Base-by-base conservation (phyloP, 768 basidiomycete species). In the Pulveroboletus sp. region DNA sequence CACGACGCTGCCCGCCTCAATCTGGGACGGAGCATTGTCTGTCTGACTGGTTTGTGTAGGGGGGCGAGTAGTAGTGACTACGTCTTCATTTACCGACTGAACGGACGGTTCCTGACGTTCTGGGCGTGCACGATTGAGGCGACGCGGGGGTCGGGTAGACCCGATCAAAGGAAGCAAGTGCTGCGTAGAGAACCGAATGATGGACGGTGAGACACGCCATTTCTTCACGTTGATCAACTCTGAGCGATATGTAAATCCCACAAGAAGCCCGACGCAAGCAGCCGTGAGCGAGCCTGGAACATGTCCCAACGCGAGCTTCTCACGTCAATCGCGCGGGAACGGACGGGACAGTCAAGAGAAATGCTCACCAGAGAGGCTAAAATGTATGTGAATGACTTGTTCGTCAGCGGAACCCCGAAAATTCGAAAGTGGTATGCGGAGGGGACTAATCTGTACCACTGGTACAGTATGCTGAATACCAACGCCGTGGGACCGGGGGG, bases 201-300 rank as follows among this genome's bases (percentile, higher is more conserved):
- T 52, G 6, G 74, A 67, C 0, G 75, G 76, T 0, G 93, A 81
- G 23, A 95, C 66, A 21, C 93, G 82, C 73, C 90, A 94, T 4
- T 77, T 67, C 60, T 94, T 93, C 42, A 94, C 75, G 45, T 81
- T 81, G 16, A 88, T 77, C 14, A 92, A 61, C 62, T 94, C 91
- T 8, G 91, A 86, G 33, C 91, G 85, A 64, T 94, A 95, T 31
- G 91, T 70, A 57, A 84, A 80, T 1, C 93, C 91, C 6, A 80
- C 70, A 9, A 87, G 53, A 7, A 92, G 51, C 20, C 93, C 93
- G 29, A 89, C 68, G 23, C 76, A 52, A 1, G 86, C 78, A 3
- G 81, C 77, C 2, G 80, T 71, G 8, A 77, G 67, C 7, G 90
- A 90, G 3, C 82, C 75, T 1, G 90, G 90, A 11, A 81, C 63